Conservation (phyloP, 2,329 filamentous ascomycete genomes). For the Zymoseptoria tritici region DNA sequence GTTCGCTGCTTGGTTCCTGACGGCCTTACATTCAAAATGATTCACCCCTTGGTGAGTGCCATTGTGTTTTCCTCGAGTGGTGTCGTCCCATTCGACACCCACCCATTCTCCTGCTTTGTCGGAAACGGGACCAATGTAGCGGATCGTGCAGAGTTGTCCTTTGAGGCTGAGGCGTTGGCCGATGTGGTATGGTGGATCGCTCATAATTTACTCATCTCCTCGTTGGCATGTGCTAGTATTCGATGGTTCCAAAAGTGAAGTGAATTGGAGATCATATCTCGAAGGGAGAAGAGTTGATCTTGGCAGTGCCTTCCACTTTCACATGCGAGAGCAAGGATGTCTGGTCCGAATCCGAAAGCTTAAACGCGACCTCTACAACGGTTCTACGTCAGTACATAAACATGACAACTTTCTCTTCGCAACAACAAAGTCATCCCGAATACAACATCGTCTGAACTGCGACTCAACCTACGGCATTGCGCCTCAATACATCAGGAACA, state of each 20-base stretch:
- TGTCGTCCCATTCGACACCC: conserved; percentile 94
- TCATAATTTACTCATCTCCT: background rate
- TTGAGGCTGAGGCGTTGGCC: conserved; percentile 77
- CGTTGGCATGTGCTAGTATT: background rate
- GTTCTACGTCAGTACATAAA: background rate
- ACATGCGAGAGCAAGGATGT: background rate
- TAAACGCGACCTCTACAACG: background rate
- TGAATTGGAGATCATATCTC: background rate
- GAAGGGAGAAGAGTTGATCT: background rate
- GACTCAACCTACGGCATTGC: background rate
- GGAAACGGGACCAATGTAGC: conserved; percentile 69
- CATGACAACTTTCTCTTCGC: background rate
- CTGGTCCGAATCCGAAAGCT: background rate
- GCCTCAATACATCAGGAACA: background rate
- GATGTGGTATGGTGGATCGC: conserved; percentile 7
- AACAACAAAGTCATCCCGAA: background rate
- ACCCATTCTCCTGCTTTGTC: conserved; percentile 77
- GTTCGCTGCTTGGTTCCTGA: conserved; percentile 3
- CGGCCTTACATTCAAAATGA: conserved; percentile 70
- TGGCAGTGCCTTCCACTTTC: background rate
- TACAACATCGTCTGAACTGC: background rate
- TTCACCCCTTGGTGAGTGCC: conserved; percentile 69
- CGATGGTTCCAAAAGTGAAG: background rate
- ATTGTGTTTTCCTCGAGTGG: conserved; percentile 78
- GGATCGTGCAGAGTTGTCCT: conserved; percentile 70